These are phyloP conservation scores for Fusarium sp. DNA, from an alignment of 2,329 filamentous ascomycete genomes.

Conservation along the genomic window DNA sequence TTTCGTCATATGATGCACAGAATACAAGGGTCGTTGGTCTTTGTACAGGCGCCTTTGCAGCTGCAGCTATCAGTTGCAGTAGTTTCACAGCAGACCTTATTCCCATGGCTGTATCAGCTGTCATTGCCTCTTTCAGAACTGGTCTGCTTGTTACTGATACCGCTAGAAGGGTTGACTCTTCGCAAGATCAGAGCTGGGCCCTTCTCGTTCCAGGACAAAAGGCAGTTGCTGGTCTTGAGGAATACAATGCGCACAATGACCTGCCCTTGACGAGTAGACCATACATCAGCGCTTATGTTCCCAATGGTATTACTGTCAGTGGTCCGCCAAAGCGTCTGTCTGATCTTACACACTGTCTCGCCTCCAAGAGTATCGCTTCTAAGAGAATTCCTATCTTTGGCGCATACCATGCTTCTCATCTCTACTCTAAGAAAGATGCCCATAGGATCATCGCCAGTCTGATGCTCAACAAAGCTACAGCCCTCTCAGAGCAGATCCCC, in stretches of 20 bases:
- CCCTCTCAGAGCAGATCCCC: slow-evolving; percentile 7
- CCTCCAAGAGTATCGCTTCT: slow-evolving; percentile 1
- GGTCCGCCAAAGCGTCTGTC: slow-evolving; percentile 28
- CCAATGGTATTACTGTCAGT: slow-evolving; percentile 34
- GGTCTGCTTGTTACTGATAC: slow-evolving; percentile 32
- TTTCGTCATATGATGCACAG: slow-evolving; percentile 33
- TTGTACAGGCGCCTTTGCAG: slow-evolving; percentile 38
- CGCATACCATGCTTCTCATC: slow-evolving; percentile 35
- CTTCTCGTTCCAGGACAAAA: slow-evolving; percentile 28
- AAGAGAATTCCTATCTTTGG: slow-evolving; percentile 35
- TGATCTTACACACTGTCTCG: slow-evolving; percentile 15
- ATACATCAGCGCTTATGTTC: slow-evolving; percentile 38
- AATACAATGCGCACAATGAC: slow-evolving; percentile 2
- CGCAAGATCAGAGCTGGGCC: slow-evolving; percentile 30
- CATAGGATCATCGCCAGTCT: slow-evolving; percentile 5
- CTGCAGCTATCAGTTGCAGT: slow-evolving; percentile 37
- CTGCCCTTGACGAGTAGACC: slow-evolving; percentile 28
- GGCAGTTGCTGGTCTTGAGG: slow-evolving; percentile 2
- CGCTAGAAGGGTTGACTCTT: slow-evolving; percentile 12
- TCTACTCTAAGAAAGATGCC: slow-evolving; percentile 33
- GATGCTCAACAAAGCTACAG: not conserved
- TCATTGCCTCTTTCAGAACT: slow-evolving; percentile 31
- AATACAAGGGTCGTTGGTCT: slow-evolving; percentile 32
- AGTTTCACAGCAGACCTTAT: slow-evolving; percentile 35
- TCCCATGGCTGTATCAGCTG: slow-evolving; percentile 25